Conservation (phyloP, 192 early-diverging fungal species). For the Entomortierella lignicola region DNA sequence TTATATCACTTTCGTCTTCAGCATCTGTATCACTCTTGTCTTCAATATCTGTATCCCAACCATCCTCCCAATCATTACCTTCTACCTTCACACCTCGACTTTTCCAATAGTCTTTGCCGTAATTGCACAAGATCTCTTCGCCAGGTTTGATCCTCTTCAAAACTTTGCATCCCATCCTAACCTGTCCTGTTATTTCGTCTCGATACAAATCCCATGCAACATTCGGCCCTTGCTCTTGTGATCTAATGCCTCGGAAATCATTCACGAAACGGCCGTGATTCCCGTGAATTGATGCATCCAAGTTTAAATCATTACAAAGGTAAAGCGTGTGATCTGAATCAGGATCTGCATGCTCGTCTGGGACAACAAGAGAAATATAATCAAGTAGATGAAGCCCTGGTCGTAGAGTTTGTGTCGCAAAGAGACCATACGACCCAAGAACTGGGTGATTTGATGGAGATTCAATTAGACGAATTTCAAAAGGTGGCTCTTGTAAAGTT, state of each 20-base stretch:
- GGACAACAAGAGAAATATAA: constrained; percentile 43
- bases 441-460: constrained; percentile 37
- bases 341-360: constrained; percentile 39
- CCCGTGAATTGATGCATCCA: constrained; percentile 42
- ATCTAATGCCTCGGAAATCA: constrained; percentile 36
- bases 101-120: constrained; percentile 51
- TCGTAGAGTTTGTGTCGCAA: constrained; percentile 20
- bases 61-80: constrained; percentile 49
- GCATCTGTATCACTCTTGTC: constrained; percentile 10
- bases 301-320: constrained; percentile 37
- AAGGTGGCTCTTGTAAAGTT: background rate
- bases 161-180: constrained; percentile 51
- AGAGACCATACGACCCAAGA: constrained; percentile 46
- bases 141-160: constrained; percentile 33
- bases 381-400: constrained; percentile 41
- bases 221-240: constrained; percentile 38
- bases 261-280: constrained; percentile 53
- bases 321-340: constrained; percentile 50
- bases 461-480: constrained; percentile 32
- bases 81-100: constrained; percentile 9
- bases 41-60: constrained; percentile 50
- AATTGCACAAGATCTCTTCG: constrained; percentile 46
- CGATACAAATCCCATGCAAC: constrained; percentile 47
- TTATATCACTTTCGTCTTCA: background rate
- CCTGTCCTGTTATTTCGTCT: constrained; percentile 28